Evolutionary conservation across 352 stramenopile genomes (phyloP), one percentile per base, ranked within the genome.

Genomic region (Globisporangium cederbergense): DNA sequence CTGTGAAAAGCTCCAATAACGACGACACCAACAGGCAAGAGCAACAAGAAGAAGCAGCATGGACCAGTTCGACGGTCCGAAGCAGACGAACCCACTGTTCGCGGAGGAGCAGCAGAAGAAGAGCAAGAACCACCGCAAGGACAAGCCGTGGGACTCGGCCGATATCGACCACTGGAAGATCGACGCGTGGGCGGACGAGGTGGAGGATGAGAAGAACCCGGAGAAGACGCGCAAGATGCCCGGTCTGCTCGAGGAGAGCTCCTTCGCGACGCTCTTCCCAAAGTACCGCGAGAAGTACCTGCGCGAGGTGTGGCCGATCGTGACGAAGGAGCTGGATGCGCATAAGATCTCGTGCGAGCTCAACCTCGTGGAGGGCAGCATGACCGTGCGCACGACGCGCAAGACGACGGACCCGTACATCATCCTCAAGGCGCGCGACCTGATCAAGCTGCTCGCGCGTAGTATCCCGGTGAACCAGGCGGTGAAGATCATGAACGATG

Each of bases 241-340:
- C 14, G 81, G 86, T 22, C 88, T 99, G 62, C 80, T 99, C 30
- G 97, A 99, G 76, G 98, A 99, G 84, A 98, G 91, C 47, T 98
- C 89, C 58, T 99, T 99, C 77, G 98, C 97, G 43, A 99, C 97
- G 58, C 89, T 99, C 16, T 99, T 99, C 75, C 98, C 98, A 45
- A 98, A 99, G 73, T 99, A 99, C 77, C 86, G 98, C 46, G 98
- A 99, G 78, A 98, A 98, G 68, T 99, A 99, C 80, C 76, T 99
- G 36, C 89, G 97, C 32, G 97, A 99, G 77, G 87, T 99, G 9
- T 99, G 98, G 97, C 97, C 97, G 2, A 87, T 99, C 38, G 93
- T 99, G 63, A 99, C 97, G 34, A 98, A 98, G 62, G 89, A 92
- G 50, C 85, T 99, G 22, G 96, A 99, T 61, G 85, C 83, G 51